A percentile compares a stretch with the other conserved stretches of the same genome.
Evolutionary conservation across 2,329 filamentous ascomycete genomes (phyloP).

Genomic region (Aspergillus chevalieri): DNA sequence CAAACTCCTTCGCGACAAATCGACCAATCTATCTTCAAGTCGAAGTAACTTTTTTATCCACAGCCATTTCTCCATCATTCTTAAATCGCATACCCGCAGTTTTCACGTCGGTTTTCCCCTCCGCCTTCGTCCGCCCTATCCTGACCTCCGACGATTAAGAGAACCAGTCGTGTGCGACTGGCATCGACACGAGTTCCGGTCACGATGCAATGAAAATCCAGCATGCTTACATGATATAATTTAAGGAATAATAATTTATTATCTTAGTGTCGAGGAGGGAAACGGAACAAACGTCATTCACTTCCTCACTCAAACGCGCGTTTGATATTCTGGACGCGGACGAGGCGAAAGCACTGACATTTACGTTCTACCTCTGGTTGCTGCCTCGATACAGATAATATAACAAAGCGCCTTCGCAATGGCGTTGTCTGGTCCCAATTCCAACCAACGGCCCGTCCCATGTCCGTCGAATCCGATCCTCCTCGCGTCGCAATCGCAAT

Average conservation of each 20-base stretch:
- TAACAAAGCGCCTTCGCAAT: slow-evolving; percentile 23
- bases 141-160: background rate
- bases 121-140: background rate
- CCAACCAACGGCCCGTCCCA: slow-evolving; percentile 25
- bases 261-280: background rate
- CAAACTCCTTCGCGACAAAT: background rate
- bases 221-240: slow-evolving; percentile 10
- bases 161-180: background rate
- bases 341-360: background rate
- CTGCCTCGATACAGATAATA: background rate
- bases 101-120: background rate
- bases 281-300: background rate
- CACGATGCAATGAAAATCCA: slow-evolving; percentile 14
- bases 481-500: slow-evolving; percentile 61
- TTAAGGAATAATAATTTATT: background rate
- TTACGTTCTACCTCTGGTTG: background rate
- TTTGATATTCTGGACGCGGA: background rate
- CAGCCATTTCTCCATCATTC: background rate
- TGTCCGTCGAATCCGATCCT: slow-evolving; percentile 44
- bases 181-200: background rate
- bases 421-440: slow-evolving; percentile 10
- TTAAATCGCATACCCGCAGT: background rate
- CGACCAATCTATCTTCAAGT: background rate
- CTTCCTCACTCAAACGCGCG: background rate
- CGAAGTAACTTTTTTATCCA: no score